These are phyloP conservation scores for Mesembryanthemum crystallinum DNA, from an alignment of 148 eudicot species.

Conservation along the genomic window DNA sequence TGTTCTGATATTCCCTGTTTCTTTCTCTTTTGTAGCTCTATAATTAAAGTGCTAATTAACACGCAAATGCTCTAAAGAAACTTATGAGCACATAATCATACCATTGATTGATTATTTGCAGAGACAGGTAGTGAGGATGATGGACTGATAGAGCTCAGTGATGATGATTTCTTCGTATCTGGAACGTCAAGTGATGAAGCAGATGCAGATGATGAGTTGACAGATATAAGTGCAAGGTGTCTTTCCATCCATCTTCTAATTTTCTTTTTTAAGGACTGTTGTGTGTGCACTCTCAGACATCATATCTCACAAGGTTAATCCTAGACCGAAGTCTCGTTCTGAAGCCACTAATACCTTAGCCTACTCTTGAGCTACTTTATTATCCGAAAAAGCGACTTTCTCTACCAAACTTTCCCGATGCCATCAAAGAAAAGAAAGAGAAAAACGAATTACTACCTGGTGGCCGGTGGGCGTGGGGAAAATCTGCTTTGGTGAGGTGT, in stretches of 20 bases:
- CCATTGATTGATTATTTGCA: slow-evolving; percentile 28
- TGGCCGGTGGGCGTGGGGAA: no score
- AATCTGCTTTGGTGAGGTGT: no score
- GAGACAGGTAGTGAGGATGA: slow-evolving; percentile 99
- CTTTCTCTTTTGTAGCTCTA: neutral
- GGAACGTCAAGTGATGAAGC: slow-evolving; percentile 93
- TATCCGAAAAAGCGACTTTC: no score
- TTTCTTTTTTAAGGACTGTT: neutral
- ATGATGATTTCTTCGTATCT: slow-evolving; percentile 78
- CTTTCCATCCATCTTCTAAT: neutral
- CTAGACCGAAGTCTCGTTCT: no score
- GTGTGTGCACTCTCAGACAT: no score
- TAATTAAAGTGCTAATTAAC: neutral
- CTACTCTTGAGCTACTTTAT: no score
- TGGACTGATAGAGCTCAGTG: slow-evolving; percentile 76
- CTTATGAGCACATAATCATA: neutral
- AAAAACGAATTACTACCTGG: no score
- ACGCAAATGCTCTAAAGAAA: no score
- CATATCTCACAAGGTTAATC: no score
- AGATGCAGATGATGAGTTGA: slow-evolving; percentile 95
- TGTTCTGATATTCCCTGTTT: neutral
- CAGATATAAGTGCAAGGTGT: slow-evolving; percentile 83
- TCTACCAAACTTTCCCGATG: no score
- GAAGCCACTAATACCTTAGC: no score
- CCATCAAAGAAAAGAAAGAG: no score